These are phyloP conservation scores for Colletotrichum tropicicola DNA, from an alignment of 2,329 filamentous ascomycete genomes.

Conservation along the genomic window DNA sequence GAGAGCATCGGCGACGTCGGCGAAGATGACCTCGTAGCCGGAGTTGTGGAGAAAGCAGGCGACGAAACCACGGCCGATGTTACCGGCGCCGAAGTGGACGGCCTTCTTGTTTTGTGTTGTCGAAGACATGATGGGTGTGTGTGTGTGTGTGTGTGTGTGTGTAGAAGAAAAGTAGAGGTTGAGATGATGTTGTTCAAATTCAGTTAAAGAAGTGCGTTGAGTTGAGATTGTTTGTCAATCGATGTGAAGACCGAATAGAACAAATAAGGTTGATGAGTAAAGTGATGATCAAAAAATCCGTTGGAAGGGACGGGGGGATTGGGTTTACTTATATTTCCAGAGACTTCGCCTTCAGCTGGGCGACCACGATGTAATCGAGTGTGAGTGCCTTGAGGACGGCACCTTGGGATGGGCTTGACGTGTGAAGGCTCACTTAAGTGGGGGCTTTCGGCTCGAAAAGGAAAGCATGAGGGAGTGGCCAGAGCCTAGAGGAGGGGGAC, in stretches of 20 bases:
- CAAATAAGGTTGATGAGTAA: neutral
- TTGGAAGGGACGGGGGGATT: neutral
- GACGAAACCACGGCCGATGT: slow-evolving; percentile 87
- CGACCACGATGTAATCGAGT: slow-evolving; percentile 24
- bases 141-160: too few relatives aligned
- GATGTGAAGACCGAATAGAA: neutral
- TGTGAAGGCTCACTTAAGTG: slow-evolving; percentile 29
- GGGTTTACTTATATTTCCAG: slow-evolving; percentile 22
- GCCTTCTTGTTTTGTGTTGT: slow-evolving; percentile 64
- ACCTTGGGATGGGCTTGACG: slow-evolving; percentile 26
- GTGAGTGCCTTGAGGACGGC: slow-evolving; percentile 5
- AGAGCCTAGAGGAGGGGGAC: slow-evolving; percentile 9
- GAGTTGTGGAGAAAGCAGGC: slow-evolving; percentile 94
- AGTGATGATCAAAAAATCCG: rapidly evolving
- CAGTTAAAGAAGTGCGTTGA: slow-evolving; percentile 6
- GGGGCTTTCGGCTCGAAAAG: slow-evolving; percentile 17
- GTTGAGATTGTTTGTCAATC: neutral
- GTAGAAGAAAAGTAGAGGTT: neutral
- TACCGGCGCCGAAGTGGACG: slow-evolving; percentile 87
- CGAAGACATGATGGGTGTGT: slow-evolving; percentile 48
- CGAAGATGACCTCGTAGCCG: slow-evolving; percentile 94
- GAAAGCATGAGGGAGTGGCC: slow-evolving; percentile 26
- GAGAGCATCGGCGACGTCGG: slow-evolving; percentile 88
- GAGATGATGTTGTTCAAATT: neutral
- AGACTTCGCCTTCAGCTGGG: slow-evolving; percentile 20